phyloP scores from a whole-genome alignment of 1,284 basidiomycete species.

The Boletus subluridellus region DNA sequence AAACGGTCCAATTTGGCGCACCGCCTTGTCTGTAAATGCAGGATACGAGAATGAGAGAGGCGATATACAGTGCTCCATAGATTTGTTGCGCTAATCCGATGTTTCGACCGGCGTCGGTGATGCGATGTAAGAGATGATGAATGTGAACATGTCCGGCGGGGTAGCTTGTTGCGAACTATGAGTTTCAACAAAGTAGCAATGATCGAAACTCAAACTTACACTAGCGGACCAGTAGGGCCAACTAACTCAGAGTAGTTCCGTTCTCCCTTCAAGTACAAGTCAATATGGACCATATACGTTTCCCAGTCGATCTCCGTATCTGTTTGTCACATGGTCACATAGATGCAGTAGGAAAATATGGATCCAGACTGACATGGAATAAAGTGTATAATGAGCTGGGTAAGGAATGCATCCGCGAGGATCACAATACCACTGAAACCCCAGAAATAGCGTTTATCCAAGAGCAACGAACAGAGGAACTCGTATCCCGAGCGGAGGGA shows the following conservation, averaged over 20 bases:
- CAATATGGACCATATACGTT: slow-evolving; percentile 88
- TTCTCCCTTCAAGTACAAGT: slow-evolving; percentile 78
- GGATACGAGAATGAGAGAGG: slow-evolving; percentile 61
- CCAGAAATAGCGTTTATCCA: slow-evolving; percentile 65
- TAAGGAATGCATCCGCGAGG: slow-evolving; percentile 70
- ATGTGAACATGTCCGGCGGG: slow-evolving; percentile 91
- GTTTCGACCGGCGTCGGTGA: slow-evolving; percentile 63
- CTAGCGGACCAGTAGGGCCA: slow-evolving; percentile 91
- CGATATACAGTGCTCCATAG: slow-evolving; percentile 71
- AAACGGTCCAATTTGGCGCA: slow-evolving; percentile 75
- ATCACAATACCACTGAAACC: slow-evolving; percentile 59
- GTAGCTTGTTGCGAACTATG: slow-evolving; percentile 56
- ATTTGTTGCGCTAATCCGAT: slow-evolving; percentile 73
- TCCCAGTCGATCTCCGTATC: slow-evolving; percentile 99
- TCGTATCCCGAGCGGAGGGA: slow-evolving; percentile 6
- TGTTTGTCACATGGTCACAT: slow-evolving; percentile 36
- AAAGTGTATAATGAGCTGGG: slow-evolving; percentile 72
- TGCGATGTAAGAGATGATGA: slow-evolving; percentile 67
- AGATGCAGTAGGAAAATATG: slow-evolving; percentile 4
- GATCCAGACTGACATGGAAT: slow-evolving; percentile 66
- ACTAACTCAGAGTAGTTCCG: slow-evolving; percentile 81
- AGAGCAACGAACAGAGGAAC: slow-evolving; percentile 34
- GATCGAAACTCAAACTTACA: slow-evolving; percentile 52
- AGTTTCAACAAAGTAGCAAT: background rate
- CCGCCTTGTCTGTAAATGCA: slow-evolving; percentile 66